Conservation (phyloP, 2,329 filamentous ascomycete species). For the Penicillium sp. region DNA sequence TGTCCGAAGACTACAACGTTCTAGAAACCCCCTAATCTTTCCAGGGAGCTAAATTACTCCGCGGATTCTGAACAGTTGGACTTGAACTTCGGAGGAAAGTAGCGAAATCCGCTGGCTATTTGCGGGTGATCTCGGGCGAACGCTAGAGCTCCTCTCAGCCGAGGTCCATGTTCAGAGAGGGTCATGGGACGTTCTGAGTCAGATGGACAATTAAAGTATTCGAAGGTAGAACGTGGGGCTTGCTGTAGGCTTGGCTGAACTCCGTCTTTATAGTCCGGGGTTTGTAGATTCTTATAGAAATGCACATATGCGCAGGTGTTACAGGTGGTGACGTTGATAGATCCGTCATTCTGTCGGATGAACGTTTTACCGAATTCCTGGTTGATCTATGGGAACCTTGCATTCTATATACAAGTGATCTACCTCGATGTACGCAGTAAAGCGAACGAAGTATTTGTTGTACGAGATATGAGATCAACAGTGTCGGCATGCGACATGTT, state of each 20-base stretch:
- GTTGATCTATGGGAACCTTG: neutral
- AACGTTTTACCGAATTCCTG: slow-evolving; percentile 20
- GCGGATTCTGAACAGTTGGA: slow-evolving; percentile 2
- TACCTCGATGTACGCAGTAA: neutral
- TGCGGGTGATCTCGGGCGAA: slow-evolving; percentile 24
- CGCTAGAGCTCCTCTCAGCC: slow-evolving; percentile 22
- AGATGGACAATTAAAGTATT: slow-evolving; percentile 6
- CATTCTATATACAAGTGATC: neutral
- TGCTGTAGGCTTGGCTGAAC: neutral
- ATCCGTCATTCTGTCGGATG: slow-evolving; percentile 12
- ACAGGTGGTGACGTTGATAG: neutral
- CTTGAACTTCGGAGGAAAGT: slow-evolving; percentile 8
- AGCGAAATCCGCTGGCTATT: slow-evolving; percentile 14
- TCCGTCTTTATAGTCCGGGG: neutral
- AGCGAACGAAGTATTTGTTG: neutral
- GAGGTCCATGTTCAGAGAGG: slow-evolving; percentile 19
- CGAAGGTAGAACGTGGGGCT: neutral
- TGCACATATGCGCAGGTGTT: neutral
- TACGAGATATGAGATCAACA: neutral
- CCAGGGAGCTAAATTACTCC: slow-evolving; percentile 15
- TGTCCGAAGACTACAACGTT: neutral
- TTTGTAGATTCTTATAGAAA: neutral
- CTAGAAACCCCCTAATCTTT: neutral
- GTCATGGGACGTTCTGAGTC: slow-evolving; percentile 19
- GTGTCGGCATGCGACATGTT: neutral